Conservation (phyloP, 73 alveolate genomes). For the Diophrys appendiculata region DNA sequence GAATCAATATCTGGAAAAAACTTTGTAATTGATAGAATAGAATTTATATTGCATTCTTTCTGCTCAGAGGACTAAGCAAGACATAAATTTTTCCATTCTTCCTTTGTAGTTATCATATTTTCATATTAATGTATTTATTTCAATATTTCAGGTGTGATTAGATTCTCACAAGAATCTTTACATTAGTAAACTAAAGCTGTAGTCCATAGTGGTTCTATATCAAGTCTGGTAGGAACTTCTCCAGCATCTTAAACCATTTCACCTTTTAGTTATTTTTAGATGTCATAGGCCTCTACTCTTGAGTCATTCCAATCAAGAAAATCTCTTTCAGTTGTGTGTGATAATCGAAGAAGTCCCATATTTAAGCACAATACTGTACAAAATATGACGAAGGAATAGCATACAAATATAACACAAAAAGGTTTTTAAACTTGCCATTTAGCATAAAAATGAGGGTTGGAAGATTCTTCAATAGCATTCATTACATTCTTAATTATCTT, state of each 20-base stretch:
- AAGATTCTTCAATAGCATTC: too few species aligned
- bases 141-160: background rate
- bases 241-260: background rate
- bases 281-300: background rate
- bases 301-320: slow-evolving; percentile 1
- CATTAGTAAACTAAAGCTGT: background rate
- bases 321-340: slow-evolving; percentile 1
- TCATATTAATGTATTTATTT: background rate
- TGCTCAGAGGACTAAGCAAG: background rate
- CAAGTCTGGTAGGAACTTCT: background rate
- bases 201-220: background rate
- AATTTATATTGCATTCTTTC: background rate
- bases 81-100: background rate
- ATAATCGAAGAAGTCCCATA: too few species aligned
- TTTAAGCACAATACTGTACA: too few species aligned
- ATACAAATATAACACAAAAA: too few species aligned
- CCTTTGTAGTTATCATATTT: background rate
- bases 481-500: too few species aligned
- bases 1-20: background rate
- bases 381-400: too few species aligned
- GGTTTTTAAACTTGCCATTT: too few species aligned
- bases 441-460: too few species aligned
- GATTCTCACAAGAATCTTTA: background rate
- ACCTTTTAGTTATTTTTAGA: background rate
- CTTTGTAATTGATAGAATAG: background rate